These are phyloP conservation scores for Neurospora sp. DNA, from an alignment of 495 filamentous ascomycete genomes.

Conservation along the genomic window DNA sequence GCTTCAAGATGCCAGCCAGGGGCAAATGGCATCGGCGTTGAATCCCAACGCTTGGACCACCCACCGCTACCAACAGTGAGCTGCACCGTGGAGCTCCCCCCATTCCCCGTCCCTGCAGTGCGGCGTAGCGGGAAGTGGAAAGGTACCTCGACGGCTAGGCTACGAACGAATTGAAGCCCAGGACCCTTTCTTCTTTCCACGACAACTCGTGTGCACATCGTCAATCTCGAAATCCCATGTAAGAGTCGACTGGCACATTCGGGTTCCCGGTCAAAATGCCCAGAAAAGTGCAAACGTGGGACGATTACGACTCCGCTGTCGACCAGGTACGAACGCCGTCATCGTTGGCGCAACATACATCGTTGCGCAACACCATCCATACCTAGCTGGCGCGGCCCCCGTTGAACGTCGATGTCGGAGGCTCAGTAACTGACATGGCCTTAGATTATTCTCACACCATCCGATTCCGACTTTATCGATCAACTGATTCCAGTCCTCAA, in stretches of 20 bases:
- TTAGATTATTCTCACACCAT: conserved; percentile 86
- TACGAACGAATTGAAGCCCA: background rate
- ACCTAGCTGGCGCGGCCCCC: background rate
- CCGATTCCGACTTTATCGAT: conserved; percentile 88
- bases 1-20: background rate
- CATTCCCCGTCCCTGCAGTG: background rate
- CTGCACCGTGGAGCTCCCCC: background rate
- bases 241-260: background rate
- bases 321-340: conserved; percentile 28
- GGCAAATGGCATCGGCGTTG: background rate
- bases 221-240: background rate
- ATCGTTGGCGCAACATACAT: conserved; percentile 1
- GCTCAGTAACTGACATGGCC: background rate
- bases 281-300: conserved; percentile 39
- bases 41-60: background rate
- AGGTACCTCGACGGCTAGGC: background rate
- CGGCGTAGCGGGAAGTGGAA: background rate
- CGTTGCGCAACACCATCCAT: background rate
- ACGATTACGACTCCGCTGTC: conserved; percentile 45
- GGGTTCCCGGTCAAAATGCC: conserved; percentile 24
- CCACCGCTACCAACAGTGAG: background rate
- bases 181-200: background rate
- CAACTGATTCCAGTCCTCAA: conserved; percentile 87
- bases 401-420: background rate
- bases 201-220: background rate